These are phyloP conservation scores for Pseudopithomyces chartarum DNA, from an alignment of 2,329 filamentous ascomycete species.

Conservation along the genomic window DNA sequence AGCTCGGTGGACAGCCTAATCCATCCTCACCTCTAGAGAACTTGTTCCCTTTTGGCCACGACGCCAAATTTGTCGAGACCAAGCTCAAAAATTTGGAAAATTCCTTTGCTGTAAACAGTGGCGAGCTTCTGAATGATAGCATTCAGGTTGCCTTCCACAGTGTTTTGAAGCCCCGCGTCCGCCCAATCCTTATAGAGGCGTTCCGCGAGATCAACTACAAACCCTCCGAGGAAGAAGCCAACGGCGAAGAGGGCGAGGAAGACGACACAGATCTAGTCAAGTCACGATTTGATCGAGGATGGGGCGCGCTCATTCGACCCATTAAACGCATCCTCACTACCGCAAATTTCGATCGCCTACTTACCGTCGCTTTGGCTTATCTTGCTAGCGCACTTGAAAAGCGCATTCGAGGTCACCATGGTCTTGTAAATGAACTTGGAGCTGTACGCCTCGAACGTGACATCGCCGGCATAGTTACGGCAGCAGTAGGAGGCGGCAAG, in stretches of 20 bases:
- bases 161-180: constrained; percentile 82
- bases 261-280: constrained; percentile 68
- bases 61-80: constrained; percentile 71
- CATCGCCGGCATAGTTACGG: constrained; percentile 71
- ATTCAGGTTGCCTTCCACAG: constrained; percentile 85
- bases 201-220: constrained; percentile 90
- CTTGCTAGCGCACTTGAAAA: constrained; percentile 84
- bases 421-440: constrained; percentile 79
- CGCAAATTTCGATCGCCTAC: constrained; percentile 74
- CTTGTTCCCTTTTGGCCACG: constrained; percentile 80
- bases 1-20: constrained; percentile 52
- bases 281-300: constrained; percentile 80
- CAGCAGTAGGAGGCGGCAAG: constrained; percentile 68
- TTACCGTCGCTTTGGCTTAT: constrained; percentile 74
- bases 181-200: constrained; percentile 82
- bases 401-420: constrained; percentile 79
- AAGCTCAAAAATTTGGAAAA: constrained; percentile 71
- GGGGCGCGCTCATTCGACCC: constrained; percentile 84
- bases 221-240: constrained; percentile 62
- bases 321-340: constrained; percentile 83
- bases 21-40: constrained; percentile 54
- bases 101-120: constrained; percentile 76
- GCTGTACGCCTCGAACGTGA: constrained; percentile 85
- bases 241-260: constrained; percentile 54
- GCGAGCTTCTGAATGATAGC: constrained; percentile 81